Percentiles rank a stretch among this genome's conserved stretches.
These are phyloP conservation scores for Detonula confervacea DNA, from an alignment of 352 stramenopile genomes.

Conservation along the genomic window DNA sequence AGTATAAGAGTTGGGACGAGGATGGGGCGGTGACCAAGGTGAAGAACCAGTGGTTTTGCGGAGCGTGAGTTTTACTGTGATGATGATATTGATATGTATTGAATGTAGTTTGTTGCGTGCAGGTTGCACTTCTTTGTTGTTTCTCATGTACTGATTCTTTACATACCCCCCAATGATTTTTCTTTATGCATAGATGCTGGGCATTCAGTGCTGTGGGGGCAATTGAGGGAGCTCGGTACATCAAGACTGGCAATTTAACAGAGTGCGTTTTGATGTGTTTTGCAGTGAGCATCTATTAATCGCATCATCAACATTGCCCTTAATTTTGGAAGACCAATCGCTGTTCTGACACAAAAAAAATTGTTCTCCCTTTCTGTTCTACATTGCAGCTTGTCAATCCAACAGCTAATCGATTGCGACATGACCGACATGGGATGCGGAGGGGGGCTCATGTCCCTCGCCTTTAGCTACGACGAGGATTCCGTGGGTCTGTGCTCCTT, in stretches of 20 bases:
- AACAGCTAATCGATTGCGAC: slow-evolving; percentile 98
- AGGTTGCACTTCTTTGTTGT: not conserved
- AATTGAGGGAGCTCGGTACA: slow-evolving; percentile 95
- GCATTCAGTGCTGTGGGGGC: slow-evolving; percentile 97
- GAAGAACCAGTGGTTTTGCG: slow-evolving; percentile 98
- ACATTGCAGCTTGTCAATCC: slow-evolving; percentile 89
- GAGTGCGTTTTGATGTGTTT: too few species aligned
- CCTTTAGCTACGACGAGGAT: slow-evolving; percentile 94
- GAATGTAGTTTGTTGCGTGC: not conserved
- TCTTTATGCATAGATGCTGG: slow-evolving; percentile 88
- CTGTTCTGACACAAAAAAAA: not conserved
- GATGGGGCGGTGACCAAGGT: slow-evolving; percentile 96
- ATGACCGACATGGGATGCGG: slow-evolving; percentile 91
- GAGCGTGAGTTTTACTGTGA: slow-evolving; percentile 64
- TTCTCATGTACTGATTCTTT: not conserved
- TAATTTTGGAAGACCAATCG: too few species aligned
- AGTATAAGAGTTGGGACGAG: slow-evolving; percentile 93
- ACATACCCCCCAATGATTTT: not conserved
- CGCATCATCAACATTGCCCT: too few species aligned
- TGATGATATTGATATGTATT: slow-evolving; percentile 58
- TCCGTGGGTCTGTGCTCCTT: slow-evolving; percentile 91
- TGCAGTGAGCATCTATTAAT: too few species aligned
- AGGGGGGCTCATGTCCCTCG: slow-evolving; percentile 97
- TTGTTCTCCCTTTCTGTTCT: not conserved
- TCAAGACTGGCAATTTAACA: slow-evolving; percentile 84